Conservation (phyloP, 1,139 yeast genomes). For the Diutina catenulata region DNA sequence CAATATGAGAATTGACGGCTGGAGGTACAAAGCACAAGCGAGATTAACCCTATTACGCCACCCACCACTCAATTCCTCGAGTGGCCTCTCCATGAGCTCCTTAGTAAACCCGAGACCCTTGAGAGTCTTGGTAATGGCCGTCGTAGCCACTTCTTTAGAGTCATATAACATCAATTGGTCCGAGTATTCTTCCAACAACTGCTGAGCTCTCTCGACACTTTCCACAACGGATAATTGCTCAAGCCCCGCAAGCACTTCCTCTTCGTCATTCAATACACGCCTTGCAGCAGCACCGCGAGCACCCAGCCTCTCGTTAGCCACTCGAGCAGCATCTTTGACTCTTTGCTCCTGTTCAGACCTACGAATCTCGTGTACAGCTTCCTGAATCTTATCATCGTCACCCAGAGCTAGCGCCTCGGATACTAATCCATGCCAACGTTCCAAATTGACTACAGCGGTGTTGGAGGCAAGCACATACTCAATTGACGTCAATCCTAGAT, state of each 20-base stretch:
- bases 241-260: slow-evolving; percentile 1
- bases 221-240: no score
- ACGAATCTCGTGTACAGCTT: not conserved
- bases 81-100: not conserved
- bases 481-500: not conserved
- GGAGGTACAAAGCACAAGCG: slow-evolving; percentile 1
- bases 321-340: not conserved
- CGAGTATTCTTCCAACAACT: not conserved
- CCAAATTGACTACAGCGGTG: not conserved
- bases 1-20: slow-evolving; percentile 1
- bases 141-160: not conserved
- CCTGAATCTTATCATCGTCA: not conserved
- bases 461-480: not conserved
- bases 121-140: not conserved
- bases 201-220: not conserved
- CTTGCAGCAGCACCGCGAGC: not conserved
- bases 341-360: not conserved
- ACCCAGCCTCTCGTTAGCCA: not conserved
- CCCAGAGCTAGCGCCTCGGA: not conserved
- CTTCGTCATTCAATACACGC: not conserved
- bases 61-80: not conserved
- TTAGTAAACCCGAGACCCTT: slow-evolving; percentile 2
- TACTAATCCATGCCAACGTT: not conserved
- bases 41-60: slow-evolving; percentile 3
- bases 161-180: not conserved